Conservation (phyloP, 257 asterid genomes). For the Datura wrightii region DNA sequence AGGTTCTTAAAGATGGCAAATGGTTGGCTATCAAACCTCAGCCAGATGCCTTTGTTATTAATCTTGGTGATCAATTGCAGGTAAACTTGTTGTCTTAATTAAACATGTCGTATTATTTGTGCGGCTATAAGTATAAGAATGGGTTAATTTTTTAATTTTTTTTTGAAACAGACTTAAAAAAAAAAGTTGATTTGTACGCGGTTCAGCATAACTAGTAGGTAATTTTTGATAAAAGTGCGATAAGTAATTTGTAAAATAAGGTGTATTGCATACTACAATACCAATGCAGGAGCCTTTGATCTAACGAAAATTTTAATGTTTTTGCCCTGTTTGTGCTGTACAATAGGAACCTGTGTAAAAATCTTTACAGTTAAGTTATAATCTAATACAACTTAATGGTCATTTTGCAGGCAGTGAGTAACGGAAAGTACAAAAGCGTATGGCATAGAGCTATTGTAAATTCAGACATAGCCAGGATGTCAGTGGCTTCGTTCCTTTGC, state of each 20-base stretch:
- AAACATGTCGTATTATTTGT: too few relatives aligned
- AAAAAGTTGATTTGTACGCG: too few relatives aligned
- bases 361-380: background rate
- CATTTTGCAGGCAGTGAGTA: constrained; percentile 69
- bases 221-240: background rate
- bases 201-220: too few relatives aligned
- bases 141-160: too few relatives aligned
- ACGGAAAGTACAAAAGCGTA: constrained; percentile 80
- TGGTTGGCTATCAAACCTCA: constrained; percentile 81
- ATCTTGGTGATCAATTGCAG: constrained; percentile 91
- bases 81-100: constrained; percentile 37
- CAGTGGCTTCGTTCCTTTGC: constrained; percentile 89
- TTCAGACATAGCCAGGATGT: constrained; percentile 63
- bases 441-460: constrained; percentile 94
- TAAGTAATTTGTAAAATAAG: background rate
- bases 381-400: background rate
- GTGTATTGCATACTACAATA: background rate
- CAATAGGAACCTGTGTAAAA: too few relatives aligned
- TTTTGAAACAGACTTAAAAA: too few relatives aligned
- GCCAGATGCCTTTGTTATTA: constrained; percentile 75
- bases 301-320: too few relatives aligned
- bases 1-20: constrained; percentile 78
- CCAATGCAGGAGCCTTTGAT: too few relatives aligned
- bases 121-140: too few relatives aligned
- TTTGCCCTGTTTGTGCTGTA: too few relatives aligned